Percentiles rank a stretch among this genome's conserved stretches.
phyloP scores from a whole-genome alignment of 148 eudicot genomes.

The Euryodendron excelsum region DNA sequence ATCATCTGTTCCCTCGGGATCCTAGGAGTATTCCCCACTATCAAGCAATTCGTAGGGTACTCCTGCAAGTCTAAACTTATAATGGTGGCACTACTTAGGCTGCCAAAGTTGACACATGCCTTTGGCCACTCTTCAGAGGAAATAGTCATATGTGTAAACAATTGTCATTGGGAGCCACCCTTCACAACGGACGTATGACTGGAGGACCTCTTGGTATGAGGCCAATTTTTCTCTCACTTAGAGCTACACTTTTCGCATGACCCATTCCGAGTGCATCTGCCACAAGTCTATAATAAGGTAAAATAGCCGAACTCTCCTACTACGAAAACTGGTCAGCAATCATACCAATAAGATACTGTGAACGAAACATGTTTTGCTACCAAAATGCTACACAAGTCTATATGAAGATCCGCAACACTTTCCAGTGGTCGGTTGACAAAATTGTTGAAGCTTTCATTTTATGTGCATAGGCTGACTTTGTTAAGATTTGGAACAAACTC shows the following conservation, averaged over 20 bases:
- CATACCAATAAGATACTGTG: background rate
- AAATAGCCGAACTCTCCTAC: background rate
- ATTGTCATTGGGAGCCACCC: background rate
- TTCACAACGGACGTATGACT: background rate
- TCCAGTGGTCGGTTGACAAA: background rate
- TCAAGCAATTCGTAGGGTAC: background rate
- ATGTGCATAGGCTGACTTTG: background rate
- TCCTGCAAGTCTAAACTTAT: background rate
- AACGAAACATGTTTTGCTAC: no score
- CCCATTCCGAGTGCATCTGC: background rate
- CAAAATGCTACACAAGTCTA: background rate
- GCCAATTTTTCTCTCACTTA: background rate
- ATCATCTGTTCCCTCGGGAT: background rate
- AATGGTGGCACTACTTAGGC: background rate
- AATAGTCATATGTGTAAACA: background rate
- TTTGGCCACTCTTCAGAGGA: background rate
- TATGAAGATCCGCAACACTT: background rate
- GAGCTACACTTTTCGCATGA: background rate
- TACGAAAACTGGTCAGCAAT: background rate
- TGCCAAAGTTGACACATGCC: background rate
- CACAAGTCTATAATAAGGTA: background rate
- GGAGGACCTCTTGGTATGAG: background rate
- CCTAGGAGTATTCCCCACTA: background rate
- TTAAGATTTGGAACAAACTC: no score
- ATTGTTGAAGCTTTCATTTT: background rate